These are phyloP conservation scores for Neoboletus subvelutipes DNA, from an alignment of 768 basidiomycete species.

Conservation along the genomic window DNA sequence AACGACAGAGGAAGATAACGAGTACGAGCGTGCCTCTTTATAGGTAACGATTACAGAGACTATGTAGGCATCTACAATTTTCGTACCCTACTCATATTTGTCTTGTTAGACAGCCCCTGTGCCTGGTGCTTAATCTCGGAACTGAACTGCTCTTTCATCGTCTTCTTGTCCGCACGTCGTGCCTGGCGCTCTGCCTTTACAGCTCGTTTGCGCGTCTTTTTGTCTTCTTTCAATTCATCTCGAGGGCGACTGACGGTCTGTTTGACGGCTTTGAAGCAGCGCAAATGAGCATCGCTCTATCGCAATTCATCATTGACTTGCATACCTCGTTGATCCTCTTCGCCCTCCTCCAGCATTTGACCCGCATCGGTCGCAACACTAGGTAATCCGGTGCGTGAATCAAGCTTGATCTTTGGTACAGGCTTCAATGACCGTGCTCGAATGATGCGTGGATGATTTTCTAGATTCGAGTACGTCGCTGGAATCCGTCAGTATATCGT, in stretches of 20 bases:
- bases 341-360: slow-evolving; percentile 27
- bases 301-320: not conserved
- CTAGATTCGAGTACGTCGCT: slow-evolving; percentile 97
- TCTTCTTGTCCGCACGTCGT: slow-evolving; percentile 68
- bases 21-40: slow-evolving; percentile 8
- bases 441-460: slow-evolving; percentile 93
- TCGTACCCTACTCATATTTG: slow-evolving; percentile 29
- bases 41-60: not conserved
- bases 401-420: slow-evolving; percentile 65
- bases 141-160: slow-evolving; percentile 59
- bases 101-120: slow-evolving; percentile 44
- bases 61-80: slow-evolving; percentile 17
- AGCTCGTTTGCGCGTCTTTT: slow-evolving; percentile 67
- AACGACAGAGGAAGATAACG: slow-evolving; percentile 4
- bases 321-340: slow-evolving; percentile 29
- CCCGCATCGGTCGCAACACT: slow-evolving; percentile 37
- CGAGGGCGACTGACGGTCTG: slow-evolving; percentile 67
- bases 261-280: slow-evolving; percentile 15
- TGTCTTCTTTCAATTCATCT: slow-evolving; percentile 75
- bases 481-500: slow-evolving; percentile 13
- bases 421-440: slow-evolving; percentile 55
- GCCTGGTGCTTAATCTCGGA: slow-evolving; percentile 64
- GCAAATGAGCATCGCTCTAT: slow-evolving; percentile 1
- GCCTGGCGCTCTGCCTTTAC: slow-evolving; percentile 65
- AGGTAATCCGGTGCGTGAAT: slow-evolving; percentile 79